Conservation (phyloP, 2,329 filamentous ascomycete species). For the Fusarium incarnatum region DNA sequence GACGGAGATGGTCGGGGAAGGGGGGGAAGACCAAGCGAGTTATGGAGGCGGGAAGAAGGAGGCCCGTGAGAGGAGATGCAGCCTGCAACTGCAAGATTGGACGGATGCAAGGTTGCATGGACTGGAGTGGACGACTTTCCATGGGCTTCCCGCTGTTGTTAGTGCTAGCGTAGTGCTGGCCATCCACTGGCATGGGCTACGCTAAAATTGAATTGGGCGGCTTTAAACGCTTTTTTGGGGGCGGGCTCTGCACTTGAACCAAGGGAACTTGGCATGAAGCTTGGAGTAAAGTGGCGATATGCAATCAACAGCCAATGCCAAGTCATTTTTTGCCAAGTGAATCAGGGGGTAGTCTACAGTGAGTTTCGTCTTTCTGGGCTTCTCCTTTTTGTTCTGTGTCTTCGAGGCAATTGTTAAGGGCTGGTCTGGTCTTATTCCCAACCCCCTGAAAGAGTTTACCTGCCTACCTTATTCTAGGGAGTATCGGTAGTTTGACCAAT, state of each 20-base stretch:
- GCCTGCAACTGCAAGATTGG: background rate
- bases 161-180: background rate
- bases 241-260: background rate
- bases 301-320: background rate
- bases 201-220: slow-evolving; percentile 11
- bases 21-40: slow-evolving; percentile 1
- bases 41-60: slow-evolving; percentile 29
- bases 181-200: background rate
- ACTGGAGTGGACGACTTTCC: background rate
- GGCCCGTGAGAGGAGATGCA: slow-evolving; percentile 20
- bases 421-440: background rate
- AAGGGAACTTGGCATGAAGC: slow-evolving; percentile 2
- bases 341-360: slow-evolving; percentile 15
- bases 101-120: slow-evolving; percentile 10
- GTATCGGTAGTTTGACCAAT: slow-evolving; percentile 5
- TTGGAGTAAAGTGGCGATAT: slow-evolving; percentile 18
- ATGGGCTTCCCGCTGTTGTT: slow-evolving; percentile 1
- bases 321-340: slow-evolving; percentile 20
- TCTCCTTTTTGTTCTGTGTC: slow-evolving; percentile 5
- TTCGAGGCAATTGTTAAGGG: background rate
- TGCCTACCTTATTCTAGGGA: background rate
- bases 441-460: slow-evolving; percentile 13
- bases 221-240: slow-evolving; percentile 25
- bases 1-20: slow-evolving; percentile 13
- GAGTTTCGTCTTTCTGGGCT: background rate